Conservation (phyloP, 1,284 basidiomycete species). For the Cryptococcus sp. region DNA sequence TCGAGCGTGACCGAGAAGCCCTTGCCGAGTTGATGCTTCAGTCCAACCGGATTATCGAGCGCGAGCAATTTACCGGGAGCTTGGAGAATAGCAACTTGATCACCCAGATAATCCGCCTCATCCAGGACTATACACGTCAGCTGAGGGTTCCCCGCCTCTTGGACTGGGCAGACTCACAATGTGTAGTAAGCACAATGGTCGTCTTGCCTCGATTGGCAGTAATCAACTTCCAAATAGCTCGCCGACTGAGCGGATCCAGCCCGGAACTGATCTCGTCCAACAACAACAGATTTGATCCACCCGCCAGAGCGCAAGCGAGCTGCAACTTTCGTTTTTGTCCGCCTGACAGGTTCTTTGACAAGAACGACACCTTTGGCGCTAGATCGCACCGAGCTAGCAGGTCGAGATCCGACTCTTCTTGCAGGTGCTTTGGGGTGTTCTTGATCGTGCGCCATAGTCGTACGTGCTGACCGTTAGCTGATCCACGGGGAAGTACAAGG, state of each 20-base stretch:
- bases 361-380: constrained; percentile 59
- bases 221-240: constrained; percentile 69
- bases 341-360: constrained; percentile 62
- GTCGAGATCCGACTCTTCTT: constrained; percentile 51
- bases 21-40: constrained; percentile 66
- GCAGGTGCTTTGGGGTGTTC: constrained; percentile 50
- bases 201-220: constrained; percentile 60
- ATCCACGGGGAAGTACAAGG: too few species aligned
- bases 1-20: constrained; percentile 56
- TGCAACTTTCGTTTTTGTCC: constrained; percentile 78
- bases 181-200: constrained; percentile 64
- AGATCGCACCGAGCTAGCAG: constrained; percentile 66
- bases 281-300: constrained; percentile 58
- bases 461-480: constrained; percentile 55
- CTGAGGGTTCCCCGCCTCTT: background rate
- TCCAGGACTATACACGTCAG: constrained; percentile 53
- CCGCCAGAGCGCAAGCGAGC: constrained; percentile 67
- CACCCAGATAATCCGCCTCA: constrained; percentile 71
- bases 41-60: constrained; percentile 62
- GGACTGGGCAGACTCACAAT: constrained; percentile 50
- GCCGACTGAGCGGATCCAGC: constrained; percentile 68
- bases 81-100: constrained; percentile 66
- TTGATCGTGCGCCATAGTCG: constrained; percentile 69
- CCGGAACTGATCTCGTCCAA: constrained; percentile 71
- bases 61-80: constrained; percentile 69